Base-by-base conservation (phyloP, 2,329 filamentous ascomycete species). In the Colletotrichum nymphaeae region DNA sequence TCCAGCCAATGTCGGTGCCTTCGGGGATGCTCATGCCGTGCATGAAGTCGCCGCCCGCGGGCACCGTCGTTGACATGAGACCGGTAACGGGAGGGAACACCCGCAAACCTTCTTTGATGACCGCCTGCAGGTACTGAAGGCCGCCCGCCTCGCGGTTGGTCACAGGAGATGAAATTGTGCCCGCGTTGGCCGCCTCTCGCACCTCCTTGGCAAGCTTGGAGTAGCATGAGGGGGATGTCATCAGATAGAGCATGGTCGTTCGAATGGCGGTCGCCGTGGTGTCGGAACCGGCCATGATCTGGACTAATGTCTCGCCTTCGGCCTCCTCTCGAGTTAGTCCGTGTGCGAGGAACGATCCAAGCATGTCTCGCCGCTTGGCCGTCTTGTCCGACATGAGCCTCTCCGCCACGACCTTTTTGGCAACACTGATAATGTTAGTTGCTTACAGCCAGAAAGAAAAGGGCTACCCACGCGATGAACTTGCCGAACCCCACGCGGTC, bases 231-330 rank as follows among this genome's bases (percentile, higher is more conserved):
- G 88, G 88, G 46, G 85, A 86, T 0, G 84, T 88, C 6, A 88
- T 83, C 63, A 91, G 79, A 76, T 88, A 85, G 14, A 91, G 82
- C 60, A 91, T 74, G 0, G 84, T 86, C 14, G 85, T 81, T 1
- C 89, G 85, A 37, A 86, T 80, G 1, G 78, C 79, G 0, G 77
- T 80, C 1, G 83, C 79, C 2, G 79, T 78, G 8, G 84, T 84
- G n/a, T 85, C 84, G 22, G 80, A 79, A 37, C 83, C 83, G 3
- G 82, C 82, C 12, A 85, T 77, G 26, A 82, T 78, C 30, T 82
- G 80, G 32, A 76, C 79, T 2, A 84, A 69, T 5, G 82, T 78
- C 30, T 82, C 82, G 19, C 81, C 78, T 0, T 72, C 73, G 1
- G 78, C 78, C 67, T 81, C 78, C 67, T 79, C 76, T 57, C 78